These are phyloP conservation scores for Trichoderma polysporum DNA, from an alignment of 2,329 filamentous ascomycete species.

Conservation along the genomic window DNA sequence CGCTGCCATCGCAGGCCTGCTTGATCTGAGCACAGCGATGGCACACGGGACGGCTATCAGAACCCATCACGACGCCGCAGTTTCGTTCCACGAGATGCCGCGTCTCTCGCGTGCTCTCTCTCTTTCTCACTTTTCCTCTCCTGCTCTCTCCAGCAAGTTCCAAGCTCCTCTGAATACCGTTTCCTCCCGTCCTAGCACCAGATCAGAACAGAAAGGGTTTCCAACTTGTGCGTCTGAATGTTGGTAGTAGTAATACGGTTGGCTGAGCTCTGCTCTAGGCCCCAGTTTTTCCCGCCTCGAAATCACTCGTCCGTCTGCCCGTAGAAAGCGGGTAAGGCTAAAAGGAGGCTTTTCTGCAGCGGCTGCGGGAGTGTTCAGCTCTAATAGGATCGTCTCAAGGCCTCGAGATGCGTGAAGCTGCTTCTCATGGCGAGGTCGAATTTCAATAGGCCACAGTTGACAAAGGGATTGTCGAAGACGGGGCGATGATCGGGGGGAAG, in stretches of 20 bases:
- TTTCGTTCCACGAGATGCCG: background rate
- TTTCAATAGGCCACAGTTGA: background rate
- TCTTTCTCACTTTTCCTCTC: background rate
- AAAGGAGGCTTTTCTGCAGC: background rate
- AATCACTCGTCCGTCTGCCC: slow-evolving; percentile 6
- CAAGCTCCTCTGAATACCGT: background rate
- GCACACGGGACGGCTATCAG: slow-evolving; percentile 34
- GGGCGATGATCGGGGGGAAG: background rate
- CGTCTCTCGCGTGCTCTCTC: background rate
- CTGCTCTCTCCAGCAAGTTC: background rate
- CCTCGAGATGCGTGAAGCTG: background rate
- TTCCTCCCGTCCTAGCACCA: background rate
- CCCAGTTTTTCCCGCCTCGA: slow-evolving; percentile 18
- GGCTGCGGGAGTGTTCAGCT: background rate
- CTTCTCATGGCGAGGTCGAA: slow-evolving; percentile 10
- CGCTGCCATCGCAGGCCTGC: slow-evolving; percentile 36
- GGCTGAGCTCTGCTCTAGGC: background rate
- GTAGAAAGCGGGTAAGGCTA: slow-evolving; percentile 6
- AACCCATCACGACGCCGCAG: slow-evolving; percentile 27
- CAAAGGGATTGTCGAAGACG: background rate
- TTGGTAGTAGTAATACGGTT: slow-evolving; percentile 2
- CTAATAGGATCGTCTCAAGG: background rate
- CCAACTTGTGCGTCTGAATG: background rate
- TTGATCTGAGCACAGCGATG: slow-evolving; percentile 39
- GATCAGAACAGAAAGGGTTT: background rate